Conservation (phyloP, 2,329 filamentous ascomycete genomes). For the Diaporthe citrichinensis region DNA sequence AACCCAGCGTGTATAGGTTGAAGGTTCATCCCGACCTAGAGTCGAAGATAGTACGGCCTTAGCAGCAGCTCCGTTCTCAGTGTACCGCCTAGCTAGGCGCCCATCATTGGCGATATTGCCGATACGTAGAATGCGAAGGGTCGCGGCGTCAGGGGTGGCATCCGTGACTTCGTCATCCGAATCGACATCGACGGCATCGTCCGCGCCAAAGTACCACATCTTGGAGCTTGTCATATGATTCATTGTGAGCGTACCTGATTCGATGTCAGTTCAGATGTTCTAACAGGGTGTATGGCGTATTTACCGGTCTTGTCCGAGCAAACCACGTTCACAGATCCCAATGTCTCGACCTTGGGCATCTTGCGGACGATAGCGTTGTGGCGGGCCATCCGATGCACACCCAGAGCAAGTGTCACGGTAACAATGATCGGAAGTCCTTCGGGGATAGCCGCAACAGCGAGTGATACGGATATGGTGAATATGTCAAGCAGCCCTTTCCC, state of each 20-base stretch:
- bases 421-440: conserved; percentile 98
- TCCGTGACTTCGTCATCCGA: conserved; percentile 69
- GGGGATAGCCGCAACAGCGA: conserved; percentile 95
- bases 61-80: conserved; percentile 79
- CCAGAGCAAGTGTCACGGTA: conserved; percentile 93
- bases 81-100: conserved; percentile 80
- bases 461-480: conserved; percentile 96
- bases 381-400: conserved; percentile 95
- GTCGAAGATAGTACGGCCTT: conserved; percentile 90
- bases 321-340: conserved; percentile 99
- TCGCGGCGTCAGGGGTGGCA: conserved; percentile 77
- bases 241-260: conserved; percentile 85
- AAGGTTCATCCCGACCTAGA: conserved; percentile 73
- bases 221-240: conserved; percentile 99
- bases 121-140: conserved; percentile 86
- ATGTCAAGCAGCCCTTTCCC: conserved; percentile 93
- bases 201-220: conserved; percentile 91
- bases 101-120: conserved; percentile 98
- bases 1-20: conserved; percentile 87
- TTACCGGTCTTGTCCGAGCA: conserved; percentile 96
- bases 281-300: conserved; percentile 28
- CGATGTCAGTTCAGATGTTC: conserved; percentile 42
- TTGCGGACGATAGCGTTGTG: conserved; percentile 95
- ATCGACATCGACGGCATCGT: conserved; percentile 65
- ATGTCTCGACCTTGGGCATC: conserved; percentile 95